phyloP scores from a whole-genome alignment of 2,329 filamentous ascomycete species.

The Fusarium aywerte region DNA sequence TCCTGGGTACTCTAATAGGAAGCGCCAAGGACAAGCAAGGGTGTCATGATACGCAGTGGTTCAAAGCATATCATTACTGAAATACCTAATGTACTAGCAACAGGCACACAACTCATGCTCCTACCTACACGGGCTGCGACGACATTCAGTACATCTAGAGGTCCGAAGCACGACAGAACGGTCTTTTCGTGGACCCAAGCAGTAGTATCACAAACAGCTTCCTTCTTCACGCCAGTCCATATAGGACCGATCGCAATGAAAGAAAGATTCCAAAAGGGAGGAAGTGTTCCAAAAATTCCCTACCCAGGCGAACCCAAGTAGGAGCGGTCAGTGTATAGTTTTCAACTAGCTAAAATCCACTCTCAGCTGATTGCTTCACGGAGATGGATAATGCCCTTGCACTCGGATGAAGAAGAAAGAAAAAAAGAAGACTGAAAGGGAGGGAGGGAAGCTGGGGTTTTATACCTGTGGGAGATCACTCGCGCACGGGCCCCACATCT shows the following conservation, averaged over 20 bases:
- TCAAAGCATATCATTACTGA: not conserved
- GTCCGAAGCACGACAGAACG: too few species aligned
- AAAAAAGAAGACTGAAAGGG: slow-evolving; percentile 52
- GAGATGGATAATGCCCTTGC: slow-evolving; percentile 73
- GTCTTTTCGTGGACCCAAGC: too few species aligned
- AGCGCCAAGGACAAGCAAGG: not conserved
- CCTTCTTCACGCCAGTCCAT: slow-evolving; percentile 56
- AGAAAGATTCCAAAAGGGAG: slow-evolving; percentile 49
- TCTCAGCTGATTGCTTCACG: slow-evolving; percentile 75
- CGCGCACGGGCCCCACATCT: slow-evolving; percentile 22
- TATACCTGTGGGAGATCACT: slow-evolving; percentile 47
- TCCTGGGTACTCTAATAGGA: not conserved
- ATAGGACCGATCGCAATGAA: slow-evolving; percentile 55
- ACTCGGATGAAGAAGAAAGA: slow-evolving; percentile 66
- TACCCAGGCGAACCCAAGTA: slow-evolving; percentile 72
- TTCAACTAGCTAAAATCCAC: slow-evolving; percentile 91
- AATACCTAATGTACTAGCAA: too few species aligned
- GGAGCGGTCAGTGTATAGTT: slow-evolving; percentile 80
- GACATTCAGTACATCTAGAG: too few species aligned
- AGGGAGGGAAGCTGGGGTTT: slow-evolving; percentile 43
- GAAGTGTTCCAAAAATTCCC: slow-evolving; percentile 76
- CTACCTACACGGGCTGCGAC: too few species aligned
- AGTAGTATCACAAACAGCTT: not conserved
- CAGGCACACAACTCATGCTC: not conserved
- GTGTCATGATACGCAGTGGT: too few species aligned